phyloP scores from a whole-genome alignment of 2,329 filamentous ascomycete species.

The Hypoxylon sp. region DNA sequence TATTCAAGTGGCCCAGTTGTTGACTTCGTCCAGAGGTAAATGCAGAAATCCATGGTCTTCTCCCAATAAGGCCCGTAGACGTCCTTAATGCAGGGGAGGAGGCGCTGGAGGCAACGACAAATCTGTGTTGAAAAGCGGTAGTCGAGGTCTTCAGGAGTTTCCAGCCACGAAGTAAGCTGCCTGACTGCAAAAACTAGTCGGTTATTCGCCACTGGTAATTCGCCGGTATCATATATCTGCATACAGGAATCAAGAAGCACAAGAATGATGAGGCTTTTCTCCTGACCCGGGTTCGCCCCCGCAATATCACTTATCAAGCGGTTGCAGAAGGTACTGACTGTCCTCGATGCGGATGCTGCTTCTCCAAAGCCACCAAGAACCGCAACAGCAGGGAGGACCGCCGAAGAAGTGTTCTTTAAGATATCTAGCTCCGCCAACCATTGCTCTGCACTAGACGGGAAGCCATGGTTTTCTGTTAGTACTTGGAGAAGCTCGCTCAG shows the following conservation, averaged over 20 bases:
- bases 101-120: constrained; percentile 68
- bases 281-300: constrained; percentile 59
- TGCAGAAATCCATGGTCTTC: constrained; percentile 70
- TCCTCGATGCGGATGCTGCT: constrained; percentile 61
- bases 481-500: constrained; percentile 64
- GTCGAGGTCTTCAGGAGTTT: constrained; percentile 61
- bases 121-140: constrained; percentile 63
- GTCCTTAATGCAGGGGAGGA: constrained; percentile 81
- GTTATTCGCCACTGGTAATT: constrained; percentile 72
- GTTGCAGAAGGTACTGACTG: constrained; percentile 68
- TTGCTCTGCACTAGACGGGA: constrained; percentile 61
- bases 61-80: constrained; percentile 93
- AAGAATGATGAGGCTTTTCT: constrained; percentile 63
- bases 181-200: constrained; percentile 86
- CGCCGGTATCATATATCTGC: constrained; percentile 64
- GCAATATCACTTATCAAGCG: constrained; percentile 72
- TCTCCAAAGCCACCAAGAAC: constrained; percentile 67
- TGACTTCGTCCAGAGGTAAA: constrained; percentile 68
- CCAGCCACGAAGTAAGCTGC: constrained; percentile 79
- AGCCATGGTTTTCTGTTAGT: constrained; percentile 62
- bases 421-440: constrained; percentile 61
- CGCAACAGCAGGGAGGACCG: constrained; percentile 63
- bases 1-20: constrained; percentile 59
- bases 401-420: constrained; percentile 62
- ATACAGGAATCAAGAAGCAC: constrained; percentile 68